These are phyloP conservation scores for Psilocybe cubensis DNA, from an alignment of 768 basidiomycete species.

Conservation along the genomic window DNA sequence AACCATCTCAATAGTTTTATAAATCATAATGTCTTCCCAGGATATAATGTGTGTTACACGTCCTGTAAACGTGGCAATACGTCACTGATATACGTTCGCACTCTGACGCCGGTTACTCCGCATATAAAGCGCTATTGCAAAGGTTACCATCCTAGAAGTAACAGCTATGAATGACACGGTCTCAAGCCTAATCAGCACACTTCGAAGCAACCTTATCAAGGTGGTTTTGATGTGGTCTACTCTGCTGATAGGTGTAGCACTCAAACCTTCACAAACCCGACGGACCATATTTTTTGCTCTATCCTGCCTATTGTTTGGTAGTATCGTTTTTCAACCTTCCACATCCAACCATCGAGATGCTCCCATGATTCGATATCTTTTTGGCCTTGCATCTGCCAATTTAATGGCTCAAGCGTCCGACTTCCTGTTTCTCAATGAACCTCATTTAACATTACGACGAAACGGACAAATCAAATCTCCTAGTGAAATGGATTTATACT, in stretches of 20 bases:
- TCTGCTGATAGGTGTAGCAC: neutral
- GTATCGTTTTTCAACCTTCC: neutral
- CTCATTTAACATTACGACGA: constrained; percentile 2
- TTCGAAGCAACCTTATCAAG: neutral
- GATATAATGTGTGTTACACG: too few species aligned
- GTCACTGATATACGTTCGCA: too few species aligned
- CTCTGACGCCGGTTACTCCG: too few species aligned
- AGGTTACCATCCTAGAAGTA: too few species aligned
- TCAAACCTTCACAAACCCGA: neutral
- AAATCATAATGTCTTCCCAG: too few species aligned
- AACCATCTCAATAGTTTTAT: too few species aligned
- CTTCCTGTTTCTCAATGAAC: constrained; percentile 8
- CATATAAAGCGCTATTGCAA: too few species aligned
- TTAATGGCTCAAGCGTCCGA: constrained; percentile 7
- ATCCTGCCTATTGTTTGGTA: neutral
- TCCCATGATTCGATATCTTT: neutral
- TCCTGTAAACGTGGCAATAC: too few species aligned
- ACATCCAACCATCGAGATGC: neutral
- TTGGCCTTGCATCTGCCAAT: neutral
- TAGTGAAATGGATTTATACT: neutral
- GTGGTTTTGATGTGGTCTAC: neutral
- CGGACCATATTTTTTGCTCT: neutral
- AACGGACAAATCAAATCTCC: neutral
- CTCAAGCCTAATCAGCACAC: too few species aligned
- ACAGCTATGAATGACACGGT: too few species aligned